phyloP scores from a whole-genome alignment of 1,284 basidiomycete genomes.

The Entoloma clypeatum region DNA sequence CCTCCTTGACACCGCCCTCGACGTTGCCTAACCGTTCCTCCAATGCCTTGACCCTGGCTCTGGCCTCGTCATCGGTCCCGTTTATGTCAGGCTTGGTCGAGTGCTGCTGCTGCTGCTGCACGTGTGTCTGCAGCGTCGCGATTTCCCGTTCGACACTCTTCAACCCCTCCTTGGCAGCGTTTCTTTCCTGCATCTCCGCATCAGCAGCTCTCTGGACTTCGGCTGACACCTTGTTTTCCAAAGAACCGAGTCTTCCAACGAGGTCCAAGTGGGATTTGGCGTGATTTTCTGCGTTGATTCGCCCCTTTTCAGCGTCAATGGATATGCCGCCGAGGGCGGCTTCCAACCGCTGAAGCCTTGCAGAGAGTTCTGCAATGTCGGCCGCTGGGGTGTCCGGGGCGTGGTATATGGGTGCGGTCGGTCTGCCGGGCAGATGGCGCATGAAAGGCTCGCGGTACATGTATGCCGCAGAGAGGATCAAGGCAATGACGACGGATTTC shows the following conservation, averaged over 20 bases:
- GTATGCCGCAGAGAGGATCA: conserved; percentile 39
- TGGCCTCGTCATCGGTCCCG: conserved; percentile 51
- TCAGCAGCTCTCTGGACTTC: conserved; percentile 52
- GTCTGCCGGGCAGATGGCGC: conserved; percentile 20
- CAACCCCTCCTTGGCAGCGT: conserved; percentile 43
- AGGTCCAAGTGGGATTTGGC: conserved; percentile 47
- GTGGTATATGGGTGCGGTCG: conserved; percentile 28
- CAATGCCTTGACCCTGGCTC: conserved; percentile 48
- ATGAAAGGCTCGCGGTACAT: conserved; percentile 33
- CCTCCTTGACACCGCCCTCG: conserved; percentile 67
- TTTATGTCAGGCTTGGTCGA: conserved; percentile 13
- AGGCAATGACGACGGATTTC: conserved; percentile 40
- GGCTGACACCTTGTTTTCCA: conserved; percentile 57
- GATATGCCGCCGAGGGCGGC: conserved; percentile 54
- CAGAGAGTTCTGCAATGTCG: conserved; percentile 67
- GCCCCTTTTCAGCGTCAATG: conserved; percentile 47
- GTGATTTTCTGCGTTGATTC: conserved; percentile 48
- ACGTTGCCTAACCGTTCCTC: conserved; percentile 61
- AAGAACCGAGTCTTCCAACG: conserved; percentile 43
- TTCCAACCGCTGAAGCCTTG: conserved; percentile 66
- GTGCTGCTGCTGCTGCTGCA: conserved; percentile 41
- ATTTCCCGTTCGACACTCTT: conserved; percentile 53
- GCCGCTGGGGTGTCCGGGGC: conserved; percentile 59
- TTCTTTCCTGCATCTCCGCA: conserved; percentile 48
- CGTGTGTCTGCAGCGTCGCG: conserved; percentile 46